Base-by-base conservation (phyloP, 345 rosid species). In the Passiflora organensis region DNA sequence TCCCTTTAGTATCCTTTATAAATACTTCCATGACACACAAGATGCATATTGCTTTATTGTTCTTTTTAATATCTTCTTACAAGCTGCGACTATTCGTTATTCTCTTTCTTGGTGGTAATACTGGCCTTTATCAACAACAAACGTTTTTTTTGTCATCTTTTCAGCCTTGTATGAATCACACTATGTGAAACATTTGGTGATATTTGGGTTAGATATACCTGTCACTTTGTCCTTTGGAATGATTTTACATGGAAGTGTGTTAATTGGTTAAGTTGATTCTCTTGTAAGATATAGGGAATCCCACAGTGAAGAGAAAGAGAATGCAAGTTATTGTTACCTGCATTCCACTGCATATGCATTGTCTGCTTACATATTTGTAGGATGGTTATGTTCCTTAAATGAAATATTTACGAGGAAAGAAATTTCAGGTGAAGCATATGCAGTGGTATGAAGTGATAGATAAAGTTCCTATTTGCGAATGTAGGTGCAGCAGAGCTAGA, bases 381-480 rank as follows among this genome's bases (percentile, higher is more conserved):
- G n/a, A 11, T 16, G 23, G n/a, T 11, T 19, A 24, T 18, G 32
- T 38, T 52, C 14, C 34, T 60, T 24, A 28, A 28, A 28, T 28
- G 10, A 41, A 28, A 38, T 46, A 53, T 55, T 60, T 56, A 28
- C 3, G 8, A 28, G 5, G 8, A 28, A 21, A 55, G 42, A 42
- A 2, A 54, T 58, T 56, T 59, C 78, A 91, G 98, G 98, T 91
- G 62, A 88, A 88, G 78, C 96, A 88, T 74, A 61, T 91, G 86
- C 91, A 91, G 67, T 91, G 95, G 95, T 91, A 82, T 78, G 68
- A 53, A 48, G 69, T 81, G 46, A 84, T 84, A 50, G 86, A 81
- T 53, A 67, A 84, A 71, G 80, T 84, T 68, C 84, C 94, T 50
- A 43, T 82, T 57, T 88, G 94, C 57, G 98, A 91, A 64, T 91